Evolutionary conservation across 2,329 filamentous ascomycete genomes (phyloP).

Genomic region (Nigrospora sphaerica): DNA sequence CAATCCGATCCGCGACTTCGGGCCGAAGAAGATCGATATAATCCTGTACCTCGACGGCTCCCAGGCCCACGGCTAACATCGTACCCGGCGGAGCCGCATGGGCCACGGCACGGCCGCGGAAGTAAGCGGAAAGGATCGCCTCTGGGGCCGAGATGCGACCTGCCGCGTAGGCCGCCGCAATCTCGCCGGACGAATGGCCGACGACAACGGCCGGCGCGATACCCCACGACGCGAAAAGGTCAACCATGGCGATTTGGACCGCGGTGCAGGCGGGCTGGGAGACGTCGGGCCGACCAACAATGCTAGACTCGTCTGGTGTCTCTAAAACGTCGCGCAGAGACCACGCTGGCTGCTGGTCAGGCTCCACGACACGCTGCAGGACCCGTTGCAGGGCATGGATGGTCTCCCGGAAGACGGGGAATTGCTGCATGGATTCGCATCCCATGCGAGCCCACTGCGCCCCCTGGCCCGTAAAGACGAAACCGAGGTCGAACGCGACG

Average conservation of each 20-base stretch:
- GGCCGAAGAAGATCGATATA: conserved; percentile 20
- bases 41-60: conserved; percentile 10
- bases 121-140: conserved; percentile 17
- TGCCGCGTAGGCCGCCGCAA: conserved; percentile 34
- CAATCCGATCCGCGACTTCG: conserved; percentile 17
- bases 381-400: neutral
- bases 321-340: neutral
- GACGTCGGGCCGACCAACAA: conserved; percentile 3
- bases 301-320: neutral
- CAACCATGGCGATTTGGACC: conserved; percentile 33
- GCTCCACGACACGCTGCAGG: neutral
- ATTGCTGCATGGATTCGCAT: conserved; percentile 8
- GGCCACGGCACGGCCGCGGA: conserved; percentile 12
- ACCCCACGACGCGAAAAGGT: conserved; percentile 27
- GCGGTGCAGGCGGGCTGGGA: conserved; percentile 34
- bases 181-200: conserved; percentile 31
- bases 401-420: conserved; percentile 1
- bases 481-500: conserved; percentile 24
- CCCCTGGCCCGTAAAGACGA: conserved; percentile 37
- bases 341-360: conserved; percentile 1
- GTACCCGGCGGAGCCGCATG: conserved; percentile 8
- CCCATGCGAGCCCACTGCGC: conserved; percentile 36
- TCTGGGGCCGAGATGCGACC: conserved; percentile 15
- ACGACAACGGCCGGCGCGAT: conserved; percentile 25
- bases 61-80: conserved; percentile 24